Base-by-base conservation (phyloP, 2,329 filamentous ascomycete species). In the Pseudogymnoascus sp. region DNA sequence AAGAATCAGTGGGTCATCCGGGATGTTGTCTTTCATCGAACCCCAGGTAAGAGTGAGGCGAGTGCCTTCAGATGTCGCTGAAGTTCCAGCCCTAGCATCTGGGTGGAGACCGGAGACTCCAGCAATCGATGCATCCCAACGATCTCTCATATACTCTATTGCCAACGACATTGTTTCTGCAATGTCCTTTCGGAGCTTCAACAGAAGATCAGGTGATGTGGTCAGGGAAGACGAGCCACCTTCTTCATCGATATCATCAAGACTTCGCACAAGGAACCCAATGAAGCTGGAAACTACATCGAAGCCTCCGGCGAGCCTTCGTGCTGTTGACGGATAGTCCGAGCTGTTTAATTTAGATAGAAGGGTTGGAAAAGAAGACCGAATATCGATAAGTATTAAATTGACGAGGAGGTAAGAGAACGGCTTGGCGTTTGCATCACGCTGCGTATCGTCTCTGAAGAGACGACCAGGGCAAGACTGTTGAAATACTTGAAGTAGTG, bases 111-210 rank as follows among this genome's bases (percentile, higher is more conserved):
- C 85, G 71, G 82, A 79, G 6, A 83, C 82, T 10, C 85, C 86
- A 3, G 85, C 82, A n/a, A 83, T 77, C 1, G 83, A 82, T 4
- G 83, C 84, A 70, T 90, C 87, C 84, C 85, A 89, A n/a, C 87
- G 77, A 70, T 90, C 87, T 42, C 86, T 82, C 1, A 90, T 78
- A 71, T 86, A 87, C 73, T 89, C 87, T 65, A 87, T 80, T 0
- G 82, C 80, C 1, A 86, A 74, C 0, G 84, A 84, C 70, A 89
- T 79, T 3, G 86, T 85, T 69, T 90, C 87, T 0, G 82, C 79
- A 61, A 89, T 80, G 62, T 80, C 77, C 60, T 80, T 83, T 40
- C 85, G 80, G 5, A 89, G 75, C 68, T 84, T 85, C 13, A 89
- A 76, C 26, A 90, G 78, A 23, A 81, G 79, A 63, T 87, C 83